A percentile compares a stretch with the other conserved stretches of the same genome.
These are phyloP conservation scores for Hsuehochloa calcarea DNA, from an alignment of 176 grass and related monocot genomes.

Conservation along the genomic window DNA sequence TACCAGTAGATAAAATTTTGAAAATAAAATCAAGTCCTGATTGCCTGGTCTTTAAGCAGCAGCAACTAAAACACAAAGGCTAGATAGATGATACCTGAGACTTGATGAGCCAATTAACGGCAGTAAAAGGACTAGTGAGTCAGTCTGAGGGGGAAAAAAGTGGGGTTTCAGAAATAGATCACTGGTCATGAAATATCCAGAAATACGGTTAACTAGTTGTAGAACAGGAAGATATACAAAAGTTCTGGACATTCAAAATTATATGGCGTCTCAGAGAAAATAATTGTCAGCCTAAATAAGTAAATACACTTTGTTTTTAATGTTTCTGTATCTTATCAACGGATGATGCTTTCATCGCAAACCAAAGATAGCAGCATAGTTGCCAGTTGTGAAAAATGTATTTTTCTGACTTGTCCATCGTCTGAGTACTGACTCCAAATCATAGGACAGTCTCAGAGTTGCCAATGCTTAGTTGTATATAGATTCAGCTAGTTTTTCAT, in stretches of 20 bases:
- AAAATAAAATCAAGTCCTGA: slow-evolving; percentile 31
- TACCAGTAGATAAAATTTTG: slow-evolving; percentile 31
- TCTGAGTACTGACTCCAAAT: not conserved
- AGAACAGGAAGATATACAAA: not conserved
- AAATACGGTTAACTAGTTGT: not conserved
- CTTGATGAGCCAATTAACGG: slow-evolving; percentile 92
- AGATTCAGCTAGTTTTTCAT: not conserved
- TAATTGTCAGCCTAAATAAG: not conserved
- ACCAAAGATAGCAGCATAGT: not conserved
- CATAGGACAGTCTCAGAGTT: not conserved
- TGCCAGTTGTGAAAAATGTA: not conserved
- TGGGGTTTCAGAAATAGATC: slow-evolving; percentile 1
- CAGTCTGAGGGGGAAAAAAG: slow-evolving; percentile 52
- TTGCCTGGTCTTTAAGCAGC: not conserved
- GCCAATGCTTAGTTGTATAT: not conserved
- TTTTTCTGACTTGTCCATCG: not conserved
- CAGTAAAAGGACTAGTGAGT: slow-evolving; percentile 73
- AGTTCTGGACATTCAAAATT: not conserved
- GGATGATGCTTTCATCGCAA: not conserved
- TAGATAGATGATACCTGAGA: slow-evolving; percentile 55
- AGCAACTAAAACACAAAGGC: slow-evolving; percentile 12
- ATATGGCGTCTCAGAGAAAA: not conserved
- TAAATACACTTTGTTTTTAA: not conserved
- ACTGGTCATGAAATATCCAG: not conserved
- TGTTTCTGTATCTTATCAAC: not conserved